phyloP scores from a whole-genome alignment of 805 yeast genomes.

The Starmera quercuum region DNA sequence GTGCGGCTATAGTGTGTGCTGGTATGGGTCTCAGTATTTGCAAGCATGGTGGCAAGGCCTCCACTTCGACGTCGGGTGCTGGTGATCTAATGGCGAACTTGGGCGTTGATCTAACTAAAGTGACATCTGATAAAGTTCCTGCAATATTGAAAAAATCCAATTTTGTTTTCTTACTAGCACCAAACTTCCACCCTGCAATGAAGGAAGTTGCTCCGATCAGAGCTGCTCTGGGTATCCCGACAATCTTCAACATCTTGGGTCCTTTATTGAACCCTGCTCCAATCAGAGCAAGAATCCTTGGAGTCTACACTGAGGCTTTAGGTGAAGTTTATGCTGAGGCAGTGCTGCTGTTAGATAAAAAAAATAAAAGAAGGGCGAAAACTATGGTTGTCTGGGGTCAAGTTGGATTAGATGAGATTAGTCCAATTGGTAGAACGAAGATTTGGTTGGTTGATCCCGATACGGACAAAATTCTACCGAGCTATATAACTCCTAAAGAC shows the following conservation, averaged over 20 bases:
- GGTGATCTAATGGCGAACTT: constrained; percentile 77
- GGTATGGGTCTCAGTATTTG: constrained; percentile 79
- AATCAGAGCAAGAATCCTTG: constrained; percentile 70
- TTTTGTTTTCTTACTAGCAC: constrained; percentile 80
- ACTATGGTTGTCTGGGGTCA: constrained; percentile 93
- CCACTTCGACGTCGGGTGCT: constrained; percentile 88
- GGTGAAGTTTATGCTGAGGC: constrained; percentile 86
- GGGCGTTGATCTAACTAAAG: constrained; percentile 77
- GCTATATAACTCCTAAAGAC: constrained; percentile 58
- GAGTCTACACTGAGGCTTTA: constrained; percentile 74
- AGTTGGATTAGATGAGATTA: constrained; percentile 86
- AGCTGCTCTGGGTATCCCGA: constrained; percentile 75
- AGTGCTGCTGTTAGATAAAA: constrained; percentile 51
- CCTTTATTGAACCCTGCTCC: constrained; percentile 92
- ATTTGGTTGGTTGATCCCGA: constrained; percentile 62
- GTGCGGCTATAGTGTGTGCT: constrained; percentile 89
- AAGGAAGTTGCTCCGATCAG: constrained; percentile 74
- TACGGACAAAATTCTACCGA: constrained; percentile 33
- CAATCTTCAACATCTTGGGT: constrained; percentile 90
- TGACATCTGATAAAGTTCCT: constrained; percentile 57
- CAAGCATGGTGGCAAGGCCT: constrained; percentile 97
- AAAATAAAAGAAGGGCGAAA: constrained; percentile 31
- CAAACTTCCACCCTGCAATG: constrained; percentile 92
- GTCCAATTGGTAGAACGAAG: constrained; percentile 78
- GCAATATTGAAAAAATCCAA: constrained; percentile 38